phyloP scores from a whole-genome alignment of 257 asterid species.

The Jacaranda copaia region DNA sequence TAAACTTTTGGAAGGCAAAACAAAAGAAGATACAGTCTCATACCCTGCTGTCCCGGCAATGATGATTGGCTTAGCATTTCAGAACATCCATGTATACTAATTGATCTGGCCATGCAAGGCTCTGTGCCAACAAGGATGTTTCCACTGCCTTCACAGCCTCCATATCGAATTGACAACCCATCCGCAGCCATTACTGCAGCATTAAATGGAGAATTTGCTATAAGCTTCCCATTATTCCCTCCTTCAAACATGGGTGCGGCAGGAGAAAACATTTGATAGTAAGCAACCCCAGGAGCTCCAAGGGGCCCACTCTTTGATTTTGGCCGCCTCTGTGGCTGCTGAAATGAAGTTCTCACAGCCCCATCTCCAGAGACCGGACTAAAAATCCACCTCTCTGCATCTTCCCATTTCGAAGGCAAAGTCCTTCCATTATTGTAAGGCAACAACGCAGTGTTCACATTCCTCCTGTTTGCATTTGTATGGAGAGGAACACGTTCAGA shows the following conservation, averaged over 20 bases:
- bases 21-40: slow-evolving; percentile 20
- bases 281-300: slow-evolving; percentile 86
- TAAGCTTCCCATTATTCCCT: slow-evolving; percentile 50
- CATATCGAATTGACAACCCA: slow-evolving; percentile 59
- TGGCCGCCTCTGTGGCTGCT: slow-evolving; percentile 78
- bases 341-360: slow-evolving; percentile 56
- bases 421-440: slow-evolving; percentile 75
- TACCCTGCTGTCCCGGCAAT: slow-evolving; percentile 62
- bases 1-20: slow-evolving; percentile 7
- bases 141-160: slow-evolving; percentile 52
- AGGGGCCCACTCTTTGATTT: slow-evolving; percentile 98
- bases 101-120: slow-evolving; percentile 87
- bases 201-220: slow-evolving; percentile 70
- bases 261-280: slow-evolving; percentile 83
- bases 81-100: slow-evolving; percentile 90
- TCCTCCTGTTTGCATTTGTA: slow-evolving; percentile 54
- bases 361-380: slow-evolving; percentile 88
- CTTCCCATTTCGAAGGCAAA: slow-evolving; percentile 98
- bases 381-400: slow-evolving; percentile 98
- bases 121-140: slow-evolving; percentile 54
- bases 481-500: slow-evolving; percentile 87
- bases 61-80: slow-evolving; percentile 70
- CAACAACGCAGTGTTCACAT: slow-evolving; percentile 54
- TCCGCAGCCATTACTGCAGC: slow-evolving; percentile 69
- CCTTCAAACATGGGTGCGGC: slow-evolving; percentile 61